Percentiles rank a stretch among this genome's conserved stretches.
phyloP scores from a whole-genome alignment of 768 basidiomycete species.

The Lactifluus hygrophoroides region DNA sequence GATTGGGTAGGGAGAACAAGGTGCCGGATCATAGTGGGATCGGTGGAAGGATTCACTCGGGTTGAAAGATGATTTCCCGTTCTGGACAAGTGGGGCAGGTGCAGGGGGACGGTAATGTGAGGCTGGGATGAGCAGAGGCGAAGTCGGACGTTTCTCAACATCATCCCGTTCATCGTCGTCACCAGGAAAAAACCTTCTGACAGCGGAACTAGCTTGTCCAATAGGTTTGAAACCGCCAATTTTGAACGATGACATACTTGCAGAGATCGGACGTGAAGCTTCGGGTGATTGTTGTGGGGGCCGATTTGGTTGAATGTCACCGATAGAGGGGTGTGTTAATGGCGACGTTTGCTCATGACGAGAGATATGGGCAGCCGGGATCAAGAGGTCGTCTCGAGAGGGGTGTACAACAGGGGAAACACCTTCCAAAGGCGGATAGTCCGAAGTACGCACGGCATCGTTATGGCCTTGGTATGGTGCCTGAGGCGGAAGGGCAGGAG shows the following conservation, averaged over 20 bases:
- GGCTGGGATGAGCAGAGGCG: constrained; percentile 10
- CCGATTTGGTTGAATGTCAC: constrained; percentile 7
- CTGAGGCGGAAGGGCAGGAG: constrained; percentile 15
- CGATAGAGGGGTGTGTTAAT: background rate
- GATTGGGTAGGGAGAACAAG: constrained; percentile 13
- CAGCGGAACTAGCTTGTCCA: constrained; percentile 40
- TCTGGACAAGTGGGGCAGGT: constrained; percentile 14
- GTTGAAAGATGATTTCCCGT: constrained; percentile 4
- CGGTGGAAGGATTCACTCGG: constrained; percentile 12
- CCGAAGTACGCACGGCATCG: background rate
- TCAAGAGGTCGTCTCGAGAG: constrained; percentile 6
- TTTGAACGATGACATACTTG: constrained; percentile 25
- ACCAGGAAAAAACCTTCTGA: constrained; percentile 76
- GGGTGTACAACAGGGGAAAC: background rate
- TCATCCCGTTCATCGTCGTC: constrained; percentile 55
- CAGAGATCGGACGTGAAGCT: background rate
- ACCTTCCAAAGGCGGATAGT: constrained; percentile 4
- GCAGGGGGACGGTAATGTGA: constrained; percentile 15
- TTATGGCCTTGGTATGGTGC: background rate
- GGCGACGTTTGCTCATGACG: constrained; percentile 4
- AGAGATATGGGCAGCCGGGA: constrained; percentile 1
- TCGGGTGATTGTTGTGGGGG: constrained; percentile 5
- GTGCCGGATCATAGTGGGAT: constrained; percentile 8
- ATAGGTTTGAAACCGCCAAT: constrained; percentile 62
- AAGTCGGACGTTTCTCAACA: constrained; percentile 9